These are phyloP conservation scores for Priceomyces haplophilus DNA, from an alignment of 805 yeast genomes.

Conservation along the genomic window DNA sequence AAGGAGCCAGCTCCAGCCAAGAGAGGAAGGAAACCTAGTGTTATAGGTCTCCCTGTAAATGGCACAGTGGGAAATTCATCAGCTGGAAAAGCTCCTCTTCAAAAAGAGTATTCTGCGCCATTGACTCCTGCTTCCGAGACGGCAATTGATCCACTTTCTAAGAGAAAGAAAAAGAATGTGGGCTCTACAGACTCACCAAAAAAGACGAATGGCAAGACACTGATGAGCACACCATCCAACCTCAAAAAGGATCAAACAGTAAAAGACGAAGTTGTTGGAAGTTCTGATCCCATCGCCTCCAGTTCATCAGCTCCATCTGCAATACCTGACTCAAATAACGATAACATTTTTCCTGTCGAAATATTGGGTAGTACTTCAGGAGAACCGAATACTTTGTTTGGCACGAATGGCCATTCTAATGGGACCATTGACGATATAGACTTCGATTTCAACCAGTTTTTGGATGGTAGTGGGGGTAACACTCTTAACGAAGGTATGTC, in stretches of 20 bases:
- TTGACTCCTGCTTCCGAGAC: slow-evolving; percentile 42
- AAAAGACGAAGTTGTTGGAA: slow-evolving; percentile 26
- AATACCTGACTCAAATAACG: slow-evolving; percentile 20
- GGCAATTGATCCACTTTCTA: slow-evolving; percentile 18
- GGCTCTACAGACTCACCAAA: slow-evolving; percentile 34
- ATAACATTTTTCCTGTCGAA: slow-evolving; percentile 35
- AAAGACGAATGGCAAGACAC: slow-evolving; percentile 18
- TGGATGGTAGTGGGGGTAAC: slow-evolving; percentile 33
- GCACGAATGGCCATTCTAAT: slow-evolving; percentile 13
- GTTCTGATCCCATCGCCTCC: slow-evolving; percentile 13
- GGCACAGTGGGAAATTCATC: slow-evolving; percentile 10
- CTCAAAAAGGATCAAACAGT: slow-evolving; percentile 24
- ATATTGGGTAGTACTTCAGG: slow-evolving; percentile 24
- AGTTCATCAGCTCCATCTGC: slow-evolving; percentile 3
- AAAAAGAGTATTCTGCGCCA: slow-evolving; percentile 38
- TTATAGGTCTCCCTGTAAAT: slow-evolving; percentile 14
- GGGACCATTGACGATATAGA: slow-evolving; percentile 42
- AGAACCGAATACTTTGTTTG: slow-evolving; percentile 21
- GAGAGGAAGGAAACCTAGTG: slow-evolving; percentile 33
- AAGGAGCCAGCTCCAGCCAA: slow-evolving; percentile 32
- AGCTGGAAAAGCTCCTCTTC: slow-evolving; percentile 15
- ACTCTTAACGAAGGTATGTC: slow-evolving; percentile 32
- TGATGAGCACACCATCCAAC: slow-evolving; percentile 7
- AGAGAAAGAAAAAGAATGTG: slow-evolving; percentile 29
- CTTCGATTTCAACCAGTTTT: slow-evolving; percentile 42